Evolutionary conservation across 1,139 yeast genomes (phyloP).

Genomic region (Kodamaea anthophila): DNA sequence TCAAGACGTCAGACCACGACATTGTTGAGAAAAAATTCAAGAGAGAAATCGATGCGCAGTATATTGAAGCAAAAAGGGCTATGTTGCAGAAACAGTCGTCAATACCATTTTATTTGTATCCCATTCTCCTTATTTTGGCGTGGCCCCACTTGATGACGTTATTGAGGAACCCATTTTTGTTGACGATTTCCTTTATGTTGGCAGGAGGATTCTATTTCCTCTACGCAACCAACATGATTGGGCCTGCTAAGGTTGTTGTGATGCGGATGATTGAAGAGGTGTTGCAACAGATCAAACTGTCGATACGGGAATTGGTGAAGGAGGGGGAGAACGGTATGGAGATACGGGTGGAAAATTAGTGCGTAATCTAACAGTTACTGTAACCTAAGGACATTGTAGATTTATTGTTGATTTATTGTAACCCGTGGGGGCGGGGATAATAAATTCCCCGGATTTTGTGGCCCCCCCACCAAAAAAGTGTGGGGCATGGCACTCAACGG

Average conservation of each 20-base stretch:
- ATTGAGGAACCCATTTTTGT: constrained; percentile 73
- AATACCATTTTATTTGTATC: constrained; percentile 78
- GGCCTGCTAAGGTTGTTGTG: constrained; percentile 62
- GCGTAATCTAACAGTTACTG: too few relatives aligned
- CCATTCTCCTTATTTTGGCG: constrained; percentile 68
- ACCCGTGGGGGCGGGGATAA: too few relatives aligned
- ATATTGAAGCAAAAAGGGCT: constrained; percentile 78
- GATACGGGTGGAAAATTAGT: constrained; percentile 3
- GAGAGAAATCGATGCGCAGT: constrained; percentile 73
- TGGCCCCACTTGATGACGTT: constrained; percentile 96
- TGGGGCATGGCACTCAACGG: too few relatives aligned
- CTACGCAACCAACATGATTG: constrained; percentile 66
- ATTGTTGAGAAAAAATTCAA: constrained; percentile 57
- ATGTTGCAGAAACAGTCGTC: constrained; percentile 64
- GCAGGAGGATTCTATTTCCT: constrained; percentile 63
- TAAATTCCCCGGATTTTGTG: too few relatives aligned
- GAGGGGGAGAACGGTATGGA: constrained; percentile 20
- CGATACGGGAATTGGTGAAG: constrained; percentile 44
- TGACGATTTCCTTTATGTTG: constrained; percentile 47
- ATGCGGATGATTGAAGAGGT: constrained; percentile 56
- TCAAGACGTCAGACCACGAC: constrained; percentile 53
- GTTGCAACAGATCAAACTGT: constrained; percentile 49
- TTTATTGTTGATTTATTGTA: too few relatives aligned
- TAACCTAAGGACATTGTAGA: too few relatives aligned
- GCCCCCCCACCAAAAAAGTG: too few relatives aligned